Conservation (phyloP, 169 alveolate genomes). For the Eimeria necatrix region DNA sequence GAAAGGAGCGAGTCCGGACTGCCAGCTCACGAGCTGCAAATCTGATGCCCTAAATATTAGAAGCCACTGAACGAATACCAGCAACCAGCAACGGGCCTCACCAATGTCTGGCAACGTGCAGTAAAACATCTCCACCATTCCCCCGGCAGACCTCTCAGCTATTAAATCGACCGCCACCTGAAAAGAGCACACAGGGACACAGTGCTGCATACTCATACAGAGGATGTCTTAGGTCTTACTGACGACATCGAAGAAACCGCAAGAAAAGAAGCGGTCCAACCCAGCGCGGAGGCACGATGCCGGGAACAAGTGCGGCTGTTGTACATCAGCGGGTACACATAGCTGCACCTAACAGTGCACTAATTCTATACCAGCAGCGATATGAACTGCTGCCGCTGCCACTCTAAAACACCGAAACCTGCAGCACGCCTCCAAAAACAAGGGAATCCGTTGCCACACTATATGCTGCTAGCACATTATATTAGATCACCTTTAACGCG, state of each 20-base stretch:
- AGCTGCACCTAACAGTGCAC: too few species aligned
- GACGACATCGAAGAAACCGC: too few species aligned
- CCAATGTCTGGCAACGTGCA: constrained; percentile 70
- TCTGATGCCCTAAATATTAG: too few species aligned
- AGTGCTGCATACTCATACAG: too few species aligned
- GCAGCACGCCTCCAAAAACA: neutral
- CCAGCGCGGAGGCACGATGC: too few species aligned
- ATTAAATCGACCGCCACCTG: constrained; percentile 76
- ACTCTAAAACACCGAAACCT: neutral
- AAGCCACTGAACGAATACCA: too few species aligned
- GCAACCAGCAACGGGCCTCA: neutral
- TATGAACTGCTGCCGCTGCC: neutral
- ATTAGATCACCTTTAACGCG: constrained; percentile 58
- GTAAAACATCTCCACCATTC: constrained; percentile 79
- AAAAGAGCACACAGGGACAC: too few species aligned
- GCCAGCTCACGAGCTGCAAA: neutral
- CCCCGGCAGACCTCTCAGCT: constrained; percentile 79
- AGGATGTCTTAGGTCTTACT: too few species aligned
- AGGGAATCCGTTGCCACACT: neutral
- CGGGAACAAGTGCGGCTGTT: too few species aligned
- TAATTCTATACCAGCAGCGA: neutral
- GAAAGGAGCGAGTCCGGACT: neutral
- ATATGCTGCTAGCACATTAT: too few species aligned
- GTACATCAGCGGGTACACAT: too few species aligned
- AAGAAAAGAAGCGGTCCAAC: too few species aligned